These are phyloP conservation scores for Polytrichum formosum DNA, from an alignment of 225 moss, liverwort and hornwort species.

Conservation along the genomic window DNA sequence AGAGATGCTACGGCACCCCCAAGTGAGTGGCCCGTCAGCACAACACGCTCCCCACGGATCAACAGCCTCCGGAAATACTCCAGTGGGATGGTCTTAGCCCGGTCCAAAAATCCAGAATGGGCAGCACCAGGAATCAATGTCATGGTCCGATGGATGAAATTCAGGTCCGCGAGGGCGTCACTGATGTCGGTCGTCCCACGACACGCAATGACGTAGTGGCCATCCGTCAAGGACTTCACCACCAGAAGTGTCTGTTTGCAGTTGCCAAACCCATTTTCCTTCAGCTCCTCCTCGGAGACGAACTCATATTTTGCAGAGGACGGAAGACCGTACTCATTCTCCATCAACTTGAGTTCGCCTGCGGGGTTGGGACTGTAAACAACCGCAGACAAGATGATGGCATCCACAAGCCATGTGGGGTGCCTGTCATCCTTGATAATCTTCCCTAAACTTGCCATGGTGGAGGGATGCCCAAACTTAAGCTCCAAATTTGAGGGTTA, in stretches of 20 bases:
- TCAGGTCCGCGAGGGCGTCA: conserved; percentile 77
- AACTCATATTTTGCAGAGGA: conserved; percentile 82
- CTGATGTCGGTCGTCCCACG: conserved; percentile 80
- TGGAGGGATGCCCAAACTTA: neutral
- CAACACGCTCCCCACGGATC: conserved; percentile 74
- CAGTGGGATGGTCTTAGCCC: conserved; percentile 83
- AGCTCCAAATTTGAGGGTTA: neutral
- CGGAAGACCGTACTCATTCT: conserved; percentile 72
- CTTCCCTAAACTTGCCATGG: conserved; percentile 85
- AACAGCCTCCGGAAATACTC: conserved; percentile 81
- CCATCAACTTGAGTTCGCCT: conserved; percentile 81
- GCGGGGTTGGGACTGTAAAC: conserved; percentile 69
- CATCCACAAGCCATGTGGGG: conserved; percentile 87
- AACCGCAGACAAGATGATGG: conserved; percentile 88
- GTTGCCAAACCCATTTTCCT: conserved; percentile 56
- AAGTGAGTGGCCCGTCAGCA: conserved; percentile 83
- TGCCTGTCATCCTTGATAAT: conserved; percentile 90
- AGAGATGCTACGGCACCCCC: conserved; percentile 94
- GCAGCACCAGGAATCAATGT: conserved; percentile 79
- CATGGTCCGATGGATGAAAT: conserved; percentile 91
- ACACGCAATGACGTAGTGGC: conserved; percentile 87
- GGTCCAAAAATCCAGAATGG: conserved; percentile 80
- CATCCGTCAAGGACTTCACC: conserved; percentile 63
- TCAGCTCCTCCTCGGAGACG: conserved; percentile 66
- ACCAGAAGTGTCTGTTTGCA: conserved; percentile 78